phyloP scores from a whole-genome alignment of 2,329 filamentous ascomycete genomes.

The Fusarium sambucinum region DNA sequence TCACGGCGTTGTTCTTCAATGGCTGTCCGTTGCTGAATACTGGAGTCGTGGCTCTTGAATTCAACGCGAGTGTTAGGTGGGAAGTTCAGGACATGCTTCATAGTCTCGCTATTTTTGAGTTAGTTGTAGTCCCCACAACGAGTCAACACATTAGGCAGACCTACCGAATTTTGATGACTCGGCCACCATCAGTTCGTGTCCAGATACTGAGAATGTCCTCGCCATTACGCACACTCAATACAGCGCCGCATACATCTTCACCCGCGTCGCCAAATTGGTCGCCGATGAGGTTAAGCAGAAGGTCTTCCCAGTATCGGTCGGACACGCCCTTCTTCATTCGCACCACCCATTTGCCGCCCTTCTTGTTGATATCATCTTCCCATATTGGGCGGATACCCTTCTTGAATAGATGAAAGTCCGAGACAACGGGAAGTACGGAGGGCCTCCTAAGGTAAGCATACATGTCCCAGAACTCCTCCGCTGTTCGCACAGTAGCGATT shows the following conservation, averaged over 20 bases:
- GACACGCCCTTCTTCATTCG: slow-evolving; percentile 96
- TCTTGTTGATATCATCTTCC: slow-evolving; percentile 98
- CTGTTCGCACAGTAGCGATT: slow-evolving; percentile 83
- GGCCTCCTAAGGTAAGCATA: slow-evolving; percentile 92
- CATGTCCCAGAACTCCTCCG: slow-evolving; percentile 90
- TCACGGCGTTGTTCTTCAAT: slow-evolving; percentile 94
- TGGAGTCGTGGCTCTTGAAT: slow-evolving; percentile 96
- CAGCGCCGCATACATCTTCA: slow-evolving; percentile 94
- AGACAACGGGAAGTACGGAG: slow-evolving; percentile 87
- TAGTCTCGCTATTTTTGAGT: slow-evolving; percentile 78
- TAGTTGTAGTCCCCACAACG: slow-evolving; percentile 20
- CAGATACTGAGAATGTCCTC: slow-evolving; percentile 98
- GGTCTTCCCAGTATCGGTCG: slow-evolving; percentile 96
- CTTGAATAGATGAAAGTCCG: slow-evolving; percentile 98
- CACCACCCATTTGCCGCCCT: slow-evolving; percentile 97
- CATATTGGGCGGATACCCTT: slow-evolving; percentile 96
- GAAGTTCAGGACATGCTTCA: slow-evolving; percentile 89
- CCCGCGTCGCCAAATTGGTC: slow-evolving; percentile 93
- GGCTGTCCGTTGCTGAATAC: slow-evolving; percentile 89
- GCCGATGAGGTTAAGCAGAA: slow-evolving; percentile 89
- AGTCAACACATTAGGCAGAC: slow-evolving; percentile 49
- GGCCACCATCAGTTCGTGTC: slow-evolving; percentile 92
- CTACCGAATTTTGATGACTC: slow-evolving; percentile 96
- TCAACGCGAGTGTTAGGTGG: slow-evolving; percentile 90
- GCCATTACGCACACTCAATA: slow-evolving; percentile 92